Base-by-base conservation (phyloP, 192 early-diverging fungal species). In the Coemansia sp. region DNA sequence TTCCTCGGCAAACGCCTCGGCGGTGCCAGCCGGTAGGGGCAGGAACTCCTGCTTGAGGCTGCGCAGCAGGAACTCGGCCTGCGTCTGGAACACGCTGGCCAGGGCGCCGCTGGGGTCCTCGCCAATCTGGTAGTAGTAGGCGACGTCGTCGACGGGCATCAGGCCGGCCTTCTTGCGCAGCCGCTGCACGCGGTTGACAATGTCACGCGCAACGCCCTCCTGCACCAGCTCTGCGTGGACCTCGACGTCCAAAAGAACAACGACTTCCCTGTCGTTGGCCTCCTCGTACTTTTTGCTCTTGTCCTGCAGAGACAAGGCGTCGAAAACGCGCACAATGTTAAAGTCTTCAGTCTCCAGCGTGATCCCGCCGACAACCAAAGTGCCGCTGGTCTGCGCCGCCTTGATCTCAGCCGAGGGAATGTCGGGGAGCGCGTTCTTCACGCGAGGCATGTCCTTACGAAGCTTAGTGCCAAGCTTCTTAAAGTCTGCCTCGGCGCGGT, bases 161-260 rank as follows among this genome's bases (percentile, higher is more conserved):
- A 98, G 82, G 17, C 84, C 86, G 7, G 91, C 94, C 91, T 99
- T 94, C 84, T 99, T 99, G 67, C 97, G 87, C 62, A 95, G 70
- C 56, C 93, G 85, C 83, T 99, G 97, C 12, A 96, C 90, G 64
- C 97, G 88, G 87, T 99, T 99, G 58, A 98, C 87, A 53, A 99
- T 70, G 82, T 99, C 97, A 44, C 97, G 87, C 11, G 97, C 97
- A 42, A 89, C 63, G 33, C 93, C 94, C 76, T 98, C 95, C 57
- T 92, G 85, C 61, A 93, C 83, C 37, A 99, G 78, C 53, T 87
- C 86, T 37, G 87, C 76, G 69, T 95, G 91, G n/a, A 87, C 62
- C 62, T 87, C 87, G 19, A 82, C 82, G 74, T 98, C 94, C 66
- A 99, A 68, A 62, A 99, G 84, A 50, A 97, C 88, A 21, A 99